phyloP scores from a whole-genome alignment of 495 filamentous ascomycete species.

The Penicillium bialowiezense region DNA sequence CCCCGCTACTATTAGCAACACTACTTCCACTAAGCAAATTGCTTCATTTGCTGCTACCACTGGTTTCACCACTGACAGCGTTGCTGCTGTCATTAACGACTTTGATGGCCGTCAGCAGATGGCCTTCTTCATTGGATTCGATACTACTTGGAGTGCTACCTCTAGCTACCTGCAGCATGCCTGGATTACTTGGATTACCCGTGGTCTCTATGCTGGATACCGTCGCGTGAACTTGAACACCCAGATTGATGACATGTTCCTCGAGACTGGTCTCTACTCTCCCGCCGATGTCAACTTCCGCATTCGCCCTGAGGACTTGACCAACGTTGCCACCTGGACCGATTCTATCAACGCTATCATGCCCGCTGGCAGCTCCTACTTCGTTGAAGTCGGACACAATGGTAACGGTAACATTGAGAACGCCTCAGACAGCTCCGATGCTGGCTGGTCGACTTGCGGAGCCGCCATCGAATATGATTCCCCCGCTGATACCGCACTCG shows the following conservation, averaged over 20 bases:
- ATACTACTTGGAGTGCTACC: slow-evolving; percentile 53
- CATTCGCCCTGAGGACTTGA: slow-evolving; percentile 48
- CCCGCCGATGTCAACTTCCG: slow-evolving; percentile 45
- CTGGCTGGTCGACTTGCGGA: slow-evolving; percentile 30
- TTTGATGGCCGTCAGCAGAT: slow-evolving; percentile 58
- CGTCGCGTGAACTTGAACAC: slow-evolving; percentile 56
- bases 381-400: slow-evolving; percentile 58
- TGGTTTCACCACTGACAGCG: slow-evolving; percentile 22
- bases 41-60: slow-evolving; percentile 47
- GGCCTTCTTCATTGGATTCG: slow-evolving; percentile 57
- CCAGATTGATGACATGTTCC: slow-evolving; percentile 66
- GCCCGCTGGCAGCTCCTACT: slow-evolving; percentile 53
- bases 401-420: slow-evolving; percentile 60
- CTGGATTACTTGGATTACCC: slow-evolving; percentile 62
- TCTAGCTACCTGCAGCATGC: slow-evolving; percentile 59
- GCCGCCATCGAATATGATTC: slow-evolving; percentile 38
- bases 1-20: slow-evolving; percentile 53
- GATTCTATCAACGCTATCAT: slow-evolving; percentile 48
- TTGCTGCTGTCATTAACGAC: slow-evolving; percentile 61
- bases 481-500: slow-evolving; percentile 46
- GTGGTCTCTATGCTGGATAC: slow-evolving; percentile 54
- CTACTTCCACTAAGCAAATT: slow-evolving; percentile 51
- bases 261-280: slow-evolving; percentile 54
- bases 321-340: slow-evolving; percentile 48
- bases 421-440: slow-evolving; percentile 31